Evolutionary conservation across 495 filamentous ascomycete species (phyloP).

Genomic region (Penicillium ochrochloron): DNA sequence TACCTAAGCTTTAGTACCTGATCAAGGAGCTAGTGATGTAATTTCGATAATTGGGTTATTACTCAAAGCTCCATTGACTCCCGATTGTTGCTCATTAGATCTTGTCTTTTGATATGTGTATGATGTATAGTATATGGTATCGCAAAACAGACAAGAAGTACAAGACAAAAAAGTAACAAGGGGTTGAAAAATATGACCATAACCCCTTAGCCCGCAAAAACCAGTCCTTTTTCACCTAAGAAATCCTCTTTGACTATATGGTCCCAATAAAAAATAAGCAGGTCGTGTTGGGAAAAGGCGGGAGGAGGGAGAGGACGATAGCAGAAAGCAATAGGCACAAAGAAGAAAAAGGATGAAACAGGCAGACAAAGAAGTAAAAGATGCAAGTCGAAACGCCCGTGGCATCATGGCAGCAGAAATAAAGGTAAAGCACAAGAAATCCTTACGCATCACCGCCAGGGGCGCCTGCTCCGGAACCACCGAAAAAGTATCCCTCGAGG

Average conservation of each 20-base stretch:
- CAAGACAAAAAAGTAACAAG: constrained; percentile 9
- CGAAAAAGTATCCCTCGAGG: constrained; percentile 94
- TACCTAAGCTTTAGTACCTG: not conserved
- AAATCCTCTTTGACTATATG: constrained; percentile 23
- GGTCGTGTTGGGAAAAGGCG: constrained; percentile 10
- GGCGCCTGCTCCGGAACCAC: constrained; percentile 48
- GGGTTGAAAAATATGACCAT: constrained; percentile 11
- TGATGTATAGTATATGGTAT: constrained; percentile 26
- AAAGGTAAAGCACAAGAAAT: constrained; percentile 9
- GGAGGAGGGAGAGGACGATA: not conserved
- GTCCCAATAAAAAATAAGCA: constrained; percentile 18
- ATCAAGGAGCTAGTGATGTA: not conserved
- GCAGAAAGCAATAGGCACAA: constrained; percentile 6
- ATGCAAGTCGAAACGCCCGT: not conserved
- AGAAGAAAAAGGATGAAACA: constrained; percentile 10
- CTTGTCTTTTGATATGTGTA: constrained; percentile 11
- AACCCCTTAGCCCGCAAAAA: constrained; percentile 15
- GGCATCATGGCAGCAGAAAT: not conserved
- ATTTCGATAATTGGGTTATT: no score
- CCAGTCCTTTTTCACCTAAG: constrained; percentile 17
- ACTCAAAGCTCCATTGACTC: not conserved
- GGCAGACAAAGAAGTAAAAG: not conserved
- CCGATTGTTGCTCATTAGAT: not conserved
- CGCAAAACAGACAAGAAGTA: constrained; percentile 11
- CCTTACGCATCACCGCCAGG: constrained; percentile 33